phyloP scores from a whole-genome alignment of 2,329 filamentous ascomycete species.

The Cryphonectria naterciae region DNA sequence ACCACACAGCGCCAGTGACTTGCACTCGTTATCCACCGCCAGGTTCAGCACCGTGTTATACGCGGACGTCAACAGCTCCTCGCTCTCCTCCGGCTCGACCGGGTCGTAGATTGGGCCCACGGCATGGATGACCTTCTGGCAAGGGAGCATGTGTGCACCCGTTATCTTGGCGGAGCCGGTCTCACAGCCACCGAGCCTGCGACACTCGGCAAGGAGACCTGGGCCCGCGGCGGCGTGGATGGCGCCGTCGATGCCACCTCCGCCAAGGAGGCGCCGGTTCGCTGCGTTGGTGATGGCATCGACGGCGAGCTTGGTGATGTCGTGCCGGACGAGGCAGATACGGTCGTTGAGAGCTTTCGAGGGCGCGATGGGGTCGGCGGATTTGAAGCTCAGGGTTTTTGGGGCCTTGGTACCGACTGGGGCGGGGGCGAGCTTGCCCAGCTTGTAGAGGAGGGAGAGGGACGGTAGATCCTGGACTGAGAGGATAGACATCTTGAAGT shows the following conservation, averaged over 20 bases:
- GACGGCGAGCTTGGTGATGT: constrained; percentile 79
- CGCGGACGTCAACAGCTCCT: constrained; percentile 60
- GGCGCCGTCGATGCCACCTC: constrained; percentile 87
- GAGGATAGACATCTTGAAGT: constrained; percentile 43
- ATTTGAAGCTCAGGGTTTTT: constrained; percentile 32
- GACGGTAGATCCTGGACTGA: constrained; percentile 62
- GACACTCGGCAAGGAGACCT: constrained; percentile 70
- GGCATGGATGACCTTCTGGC: constrained; percentile 81
- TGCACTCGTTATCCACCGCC: constrained; percentile 68
- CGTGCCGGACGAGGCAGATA: constrained; percentile 71
- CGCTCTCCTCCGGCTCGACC: constrained; percentile 44
- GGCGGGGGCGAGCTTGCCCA: constrained; percentile 48
- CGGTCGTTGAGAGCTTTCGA: constrained; percentile 68
- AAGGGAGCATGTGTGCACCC: constrained; percentile 73
- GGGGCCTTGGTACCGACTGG: constrained; percentile 27
- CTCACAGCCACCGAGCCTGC: constrained; percentile 69
- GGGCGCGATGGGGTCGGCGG: constrained; percentile 34
- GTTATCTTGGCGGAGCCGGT: constrained; percentile 88
- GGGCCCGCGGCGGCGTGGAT: constrained; percentile 84
- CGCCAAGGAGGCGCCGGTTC: constrained; percentile 76
- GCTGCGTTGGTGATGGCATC: constrained; percentile 94
- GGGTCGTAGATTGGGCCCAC: constrained; percentile 79
- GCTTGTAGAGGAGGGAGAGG: constrained; percentile 68
- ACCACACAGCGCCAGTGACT: constrained; percentile 78
- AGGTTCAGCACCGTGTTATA: constrained; percentile 74